Conservation (phyloP, 352 stramenopile species). For the Phytophthora ohioensis region DNA sequence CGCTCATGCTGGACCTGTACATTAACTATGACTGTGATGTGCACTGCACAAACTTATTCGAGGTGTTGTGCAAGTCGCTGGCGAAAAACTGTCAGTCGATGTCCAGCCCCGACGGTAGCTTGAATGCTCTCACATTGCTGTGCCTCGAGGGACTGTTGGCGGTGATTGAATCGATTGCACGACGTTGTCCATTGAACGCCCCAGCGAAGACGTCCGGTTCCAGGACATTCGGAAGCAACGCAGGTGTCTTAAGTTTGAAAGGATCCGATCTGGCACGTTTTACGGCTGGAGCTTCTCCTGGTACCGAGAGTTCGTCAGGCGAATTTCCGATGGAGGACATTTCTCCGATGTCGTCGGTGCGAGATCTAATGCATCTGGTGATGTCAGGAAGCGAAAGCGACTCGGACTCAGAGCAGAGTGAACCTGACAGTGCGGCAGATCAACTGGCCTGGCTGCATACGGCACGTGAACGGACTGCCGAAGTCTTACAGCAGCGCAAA, state of each 20-base stretch:
- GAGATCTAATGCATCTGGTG: conserved; percentile 85
- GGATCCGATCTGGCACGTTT: conserved; percentile 78
- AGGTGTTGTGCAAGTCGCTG: conserved; percentile 96
- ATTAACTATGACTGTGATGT: conserved; percentile 99
- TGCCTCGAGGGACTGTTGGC: conserved; percentile 91
- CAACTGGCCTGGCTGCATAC: conserved; percentile 85
- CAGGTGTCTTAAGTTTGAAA: conserved; percentile 58
- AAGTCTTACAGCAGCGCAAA: conserved; percentile 92
- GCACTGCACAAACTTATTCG: conserved; percentile 99
- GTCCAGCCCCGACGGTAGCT: conserved; percentile 59
- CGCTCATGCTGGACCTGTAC: conserved; percentile 98
- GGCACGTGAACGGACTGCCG: conserved; percentile 84
- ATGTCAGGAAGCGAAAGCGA: conserved; percentile 85
- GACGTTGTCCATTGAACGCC: conserved; percentile 76
- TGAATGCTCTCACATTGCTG: conserved; percentile 77
- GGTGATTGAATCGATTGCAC: conserved; percentile 95
- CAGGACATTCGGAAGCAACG: conserved; percentile 37
- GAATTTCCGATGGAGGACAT: conserved; percentile 81
- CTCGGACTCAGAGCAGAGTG: conserved; percentile 69
- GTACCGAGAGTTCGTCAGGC: conserved; percentile 31
- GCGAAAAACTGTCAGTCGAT: conserved; percentile 87
- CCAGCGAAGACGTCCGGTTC: conserved; percentile 32
- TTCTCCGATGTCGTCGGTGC: conserved; percentile 85
- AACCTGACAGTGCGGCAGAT: conserved; percentile 52
- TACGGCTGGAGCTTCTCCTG: conserved; percentile 46